Conservation (phyloP, 495 filamentous ascomycete species). For the Glutinoglossum americanum region DNA sequence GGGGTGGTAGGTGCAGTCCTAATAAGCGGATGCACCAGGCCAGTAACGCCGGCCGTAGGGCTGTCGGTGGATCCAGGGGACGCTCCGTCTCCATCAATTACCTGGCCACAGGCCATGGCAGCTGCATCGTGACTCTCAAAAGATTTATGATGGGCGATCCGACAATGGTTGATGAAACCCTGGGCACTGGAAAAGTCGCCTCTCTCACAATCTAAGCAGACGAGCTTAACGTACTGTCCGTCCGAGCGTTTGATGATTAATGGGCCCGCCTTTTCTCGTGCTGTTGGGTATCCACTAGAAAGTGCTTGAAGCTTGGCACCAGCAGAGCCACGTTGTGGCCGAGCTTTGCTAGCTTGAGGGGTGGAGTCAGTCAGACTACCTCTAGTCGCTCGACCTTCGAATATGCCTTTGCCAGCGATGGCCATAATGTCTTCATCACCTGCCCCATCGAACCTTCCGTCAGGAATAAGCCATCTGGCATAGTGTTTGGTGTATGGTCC, state of each 20-base stretch:
- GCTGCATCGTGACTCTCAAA: conserved; percentile 91
- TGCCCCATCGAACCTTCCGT: conserved; percentile 45
- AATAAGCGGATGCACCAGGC: conserved; percentile 49
- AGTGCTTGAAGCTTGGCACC: conserved; percentile 47
- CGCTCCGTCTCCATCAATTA: conserved; percentile 46
- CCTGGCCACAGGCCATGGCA: conserved; percentile 67
- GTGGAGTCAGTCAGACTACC: conserved; percentile 38
- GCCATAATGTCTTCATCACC: background rate
- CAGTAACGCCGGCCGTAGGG: conserved; percentile 20
- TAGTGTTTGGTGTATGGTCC: conserved; percentile 91
- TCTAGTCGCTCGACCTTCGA: conserved; percentile 51
- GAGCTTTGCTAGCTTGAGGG: conserved; percentile 32
- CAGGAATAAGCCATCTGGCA: conserved; percentile 76
- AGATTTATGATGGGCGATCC: conserved; percentile 76
- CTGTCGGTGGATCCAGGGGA: conserved; percentile 10
- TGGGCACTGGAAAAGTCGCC: conserved; percentile 88
- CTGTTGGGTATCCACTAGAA: conserved; percentile 44
- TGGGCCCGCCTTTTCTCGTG: conserved; percentile 43
- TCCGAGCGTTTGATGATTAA: conserved; percentile 40
- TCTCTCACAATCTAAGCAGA: conserved; percentile 71
- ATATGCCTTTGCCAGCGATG: background rate
- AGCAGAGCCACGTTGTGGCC: conserved; percentile 34
- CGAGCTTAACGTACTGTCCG: conserved; percentile 46
- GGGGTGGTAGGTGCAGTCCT: conserved; percentile 32
- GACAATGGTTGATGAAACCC: conserved; percentile 96